Conservation (phyloP, 2,329 filamentous ascomycete species). For the Talaromyces sp. region DNA sequence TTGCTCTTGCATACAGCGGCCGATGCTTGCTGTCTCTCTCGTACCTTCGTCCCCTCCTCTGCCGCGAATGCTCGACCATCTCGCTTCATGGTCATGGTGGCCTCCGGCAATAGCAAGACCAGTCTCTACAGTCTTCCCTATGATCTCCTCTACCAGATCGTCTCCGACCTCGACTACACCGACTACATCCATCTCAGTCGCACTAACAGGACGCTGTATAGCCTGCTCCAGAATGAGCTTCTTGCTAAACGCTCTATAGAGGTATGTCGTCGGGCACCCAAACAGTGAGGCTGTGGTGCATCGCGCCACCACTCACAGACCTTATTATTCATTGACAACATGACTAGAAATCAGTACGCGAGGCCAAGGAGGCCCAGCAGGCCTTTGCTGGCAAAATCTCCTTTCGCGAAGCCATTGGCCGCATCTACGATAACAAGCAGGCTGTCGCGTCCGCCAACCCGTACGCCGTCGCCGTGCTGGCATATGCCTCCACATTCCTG, state of each 20-base stretch:
- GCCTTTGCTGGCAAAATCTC: constrained; percentile 33
- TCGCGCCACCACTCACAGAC: neutral
- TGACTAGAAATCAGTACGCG: constrained; percentile 36
- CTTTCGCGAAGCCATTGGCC: constrained; percentile 54
- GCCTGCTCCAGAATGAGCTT: constrained; percentile 49
- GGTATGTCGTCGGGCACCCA: constrained; percentile 39
- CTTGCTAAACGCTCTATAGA: constrained; percentile 56
- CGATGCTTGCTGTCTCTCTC: neutral
- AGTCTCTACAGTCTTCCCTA: constrained; percentile 51
- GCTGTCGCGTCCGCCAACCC: constrained; percentile 60
- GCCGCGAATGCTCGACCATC: neutral
- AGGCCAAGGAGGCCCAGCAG: constrained; percentile 43
- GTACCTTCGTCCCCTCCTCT: neutral
- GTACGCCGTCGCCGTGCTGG: constrained; percentile 58
- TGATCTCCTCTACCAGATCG: constrained; percentile 61
- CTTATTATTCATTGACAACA: neutral
- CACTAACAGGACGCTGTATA: constrained; percentile 49
- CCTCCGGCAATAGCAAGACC: constrained; percentile 16
- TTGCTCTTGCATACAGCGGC: neutral
- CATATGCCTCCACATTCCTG: constrained; percentile 56
- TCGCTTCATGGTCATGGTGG: constrained; percentile 16
- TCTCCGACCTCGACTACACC: constrained; percentile 51
- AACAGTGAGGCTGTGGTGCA: neutral
- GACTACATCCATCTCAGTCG: constrained; percentile 56
- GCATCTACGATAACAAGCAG: constrained; percentile 56